Percentiles rank a stretch among this genome's conserved stretches.
These are phyloP conservation scores for Penicillium sclerotiorum DNA, from an alignment of 2,329 filamentous ascomycete species.

Conservation along the genomic window DNA sequence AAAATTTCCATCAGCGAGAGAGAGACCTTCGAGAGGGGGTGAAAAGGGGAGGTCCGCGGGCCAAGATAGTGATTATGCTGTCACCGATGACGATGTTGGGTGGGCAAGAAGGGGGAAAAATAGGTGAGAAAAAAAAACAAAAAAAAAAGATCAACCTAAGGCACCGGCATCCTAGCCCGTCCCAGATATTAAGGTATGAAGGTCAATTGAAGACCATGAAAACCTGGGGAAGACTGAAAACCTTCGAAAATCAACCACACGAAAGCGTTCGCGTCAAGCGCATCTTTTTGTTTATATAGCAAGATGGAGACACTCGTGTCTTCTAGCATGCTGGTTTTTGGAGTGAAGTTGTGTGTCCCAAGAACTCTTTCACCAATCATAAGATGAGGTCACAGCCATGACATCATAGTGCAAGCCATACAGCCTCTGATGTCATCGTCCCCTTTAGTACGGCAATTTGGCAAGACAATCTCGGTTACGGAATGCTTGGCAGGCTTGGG, in stretches of 20 bases:
- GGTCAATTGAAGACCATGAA: background rate
- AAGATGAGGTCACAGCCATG: constrained; percentile 1
- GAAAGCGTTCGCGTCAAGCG: constrained; percentile 3
- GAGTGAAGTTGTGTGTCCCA: constrained; percentile 16
- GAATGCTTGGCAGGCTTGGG: constrained; percentile 4
- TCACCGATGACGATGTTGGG: constrained; percentile 27
- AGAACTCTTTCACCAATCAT: constrained; percentile 17
- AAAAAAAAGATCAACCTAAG: background rate
- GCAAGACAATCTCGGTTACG: constrained; percentile 4
- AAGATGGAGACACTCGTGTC: constrained; percentile 7
- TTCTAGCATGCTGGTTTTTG: constrained; percentile 9
- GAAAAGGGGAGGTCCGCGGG: background rate
- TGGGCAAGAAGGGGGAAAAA: background rate
- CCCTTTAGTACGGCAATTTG: background rate
- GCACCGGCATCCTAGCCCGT: background rate
- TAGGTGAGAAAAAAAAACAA: background rate
- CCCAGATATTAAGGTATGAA: background rate
- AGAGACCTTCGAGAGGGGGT: background rate
- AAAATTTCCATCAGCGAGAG: background rate
- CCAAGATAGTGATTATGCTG: constrained; percentile 17
- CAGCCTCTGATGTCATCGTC: constrained; percentile 27
- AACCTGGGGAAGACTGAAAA: background rate
- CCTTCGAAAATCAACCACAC: background rate
- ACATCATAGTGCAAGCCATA: constrained; percentile 16
- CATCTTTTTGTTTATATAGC: constrained; percentile 25